phyloP scores from a whole-genome alignment of 495 filamentous ascomycete species.

The Penicillium mononematosum region DNA sequence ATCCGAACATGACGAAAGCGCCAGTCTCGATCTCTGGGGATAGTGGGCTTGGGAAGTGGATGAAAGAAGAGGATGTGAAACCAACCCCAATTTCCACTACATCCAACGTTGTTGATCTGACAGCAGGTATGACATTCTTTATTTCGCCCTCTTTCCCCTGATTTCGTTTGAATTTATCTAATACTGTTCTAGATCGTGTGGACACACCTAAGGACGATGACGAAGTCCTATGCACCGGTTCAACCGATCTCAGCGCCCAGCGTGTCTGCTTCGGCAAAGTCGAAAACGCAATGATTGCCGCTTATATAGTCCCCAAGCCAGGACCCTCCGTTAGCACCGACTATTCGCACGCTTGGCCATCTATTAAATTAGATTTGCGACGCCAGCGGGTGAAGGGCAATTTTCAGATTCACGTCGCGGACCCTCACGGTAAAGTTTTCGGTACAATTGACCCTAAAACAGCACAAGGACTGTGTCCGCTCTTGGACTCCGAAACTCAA shows the following conservation, averaged over 20 bases:
- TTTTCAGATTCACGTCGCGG: constrained; percentile 63
- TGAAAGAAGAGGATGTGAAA: constrained; percentile 54
- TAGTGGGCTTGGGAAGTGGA: constrained; percentile 60
- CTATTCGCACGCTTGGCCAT: constrained; percentile 57
- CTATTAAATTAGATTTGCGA: constrained; percentile 66
- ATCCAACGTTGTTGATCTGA: constrained; percentile 62
- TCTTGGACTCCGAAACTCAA: constrained; percentile 59
- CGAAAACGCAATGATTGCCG: constrained; percentile 65
- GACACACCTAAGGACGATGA: constrained; percentile 37
- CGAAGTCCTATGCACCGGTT: constrained; percentile 45
- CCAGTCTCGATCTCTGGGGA: constrained; percentile 46
- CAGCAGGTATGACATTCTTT: constrained; percentile 43
- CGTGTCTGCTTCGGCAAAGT: constrained; percentile 87
- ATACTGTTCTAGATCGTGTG: constrained; percentile 20
- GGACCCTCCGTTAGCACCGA: constrained; percentile 46
- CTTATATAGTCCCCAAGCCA: constrained; percentile 65
- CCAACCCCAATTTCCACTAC: constrained; percentile 20
- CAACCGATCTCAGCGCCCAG: constrained; percentile 46
- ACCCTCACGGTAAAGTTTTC: constrained; percentile 67
- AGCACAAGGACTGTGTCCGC: constrained; percentile 61
- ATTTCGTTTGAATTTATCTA: neutral
- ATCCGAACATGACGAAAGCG: constrained; percentile 41
- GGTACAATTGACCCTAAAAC: constrained; percentile 72
- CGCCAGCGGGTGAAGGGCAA: constrained; percentile 53
- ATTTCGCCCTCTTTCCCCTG: neutral